Conservation (phyloP, 345 rosid species). For the Cardamine chenopodiifolia region DNA sequence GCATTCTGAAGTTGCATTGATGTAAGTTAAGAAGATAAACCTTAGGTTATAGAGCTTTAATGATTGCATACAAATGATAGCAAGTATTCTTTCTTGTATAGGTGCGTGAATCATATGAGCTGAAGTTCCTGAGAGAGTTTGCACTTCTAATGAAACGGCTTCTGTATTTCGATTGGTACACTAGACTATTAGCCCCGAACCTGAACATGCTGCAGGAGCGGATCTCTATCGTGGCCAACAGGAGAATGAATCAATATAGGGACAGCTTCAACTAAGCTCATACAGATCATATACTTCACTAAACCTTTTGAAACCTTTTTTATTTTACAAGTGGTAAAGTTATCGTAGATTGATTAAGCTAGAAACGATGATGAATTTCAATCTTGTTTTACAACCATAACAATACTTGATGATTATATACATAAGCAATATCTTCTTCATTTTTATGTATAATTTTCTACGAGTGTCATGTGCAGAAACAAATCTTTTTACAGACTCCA, state of each 20-base stretch:
- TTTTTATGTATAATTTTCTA: conserved; percentile 23
- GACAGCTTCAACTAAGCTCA: conserved; percentile 51
- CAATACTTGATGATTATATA: conserved; percentile 6
- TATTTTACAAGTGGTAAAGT: conserved; percentile 6
- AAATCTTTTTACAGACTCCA: neutral
- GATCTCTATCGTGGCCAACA: conserved; percentile 70
- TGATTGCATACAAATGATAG: neutral
- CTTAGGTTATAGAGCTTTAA: neutral
- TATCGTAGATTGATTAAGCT: conserved; percentile 23
- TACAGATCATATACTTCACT: conserved; percentile 1
- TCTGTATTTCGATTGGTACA: conserved; percentile 91
- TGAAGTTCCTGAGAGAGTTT: conserved; percentile 87
- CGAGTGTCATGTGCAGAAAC: conserved; percentile 32
- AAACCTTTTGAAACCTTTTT: neutral
- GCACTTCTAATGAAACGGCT: conserved; percentile 98
- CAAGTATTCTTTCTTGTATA: conserved; percentile 36
- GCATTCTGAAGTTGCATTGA: too few relatives aligned
- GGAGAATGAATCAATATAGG: conserved; percentile 52
- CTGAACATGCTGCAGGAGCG: conserved; percentile 97
- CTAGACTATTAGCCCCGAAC: conserved; percentile 85
- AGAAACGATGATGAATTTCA: conserved; percentile 28
- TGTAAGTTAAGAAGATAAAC: neutral
- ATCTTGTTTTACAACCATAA: conserved; percentile 33
- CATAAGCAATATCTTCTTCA: conserved; percentile 15
- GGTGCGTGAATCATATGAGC: conserved; percentile 90